phyloP scores from a whole-genome alignment of 148 eudicot genomes.

The Vaccinium darrowii region DNA sequence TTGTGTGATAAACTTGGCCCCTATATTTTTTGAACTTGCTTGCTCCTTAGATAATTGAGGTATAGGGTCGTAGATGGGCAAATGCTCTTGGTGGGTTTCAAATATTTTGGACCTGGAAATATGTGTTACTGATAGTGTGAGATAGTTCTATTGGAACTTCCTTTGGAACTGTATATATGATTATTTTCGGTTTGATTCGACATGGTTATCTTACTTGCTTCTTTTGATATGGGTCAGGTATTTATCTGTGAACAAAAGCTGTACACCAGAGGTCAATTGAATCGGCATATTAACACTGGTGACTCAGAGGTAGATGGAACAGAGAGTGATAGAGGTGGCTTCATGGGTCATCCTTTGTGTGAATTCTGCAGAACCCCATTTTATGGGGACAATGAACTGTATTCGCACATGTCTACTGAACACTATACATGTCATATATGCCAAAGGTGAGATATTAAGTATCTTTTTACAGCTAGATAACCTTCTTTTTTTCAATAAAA shows the following conservation, averaged over 20 bases:
- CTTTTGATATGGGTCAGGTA: constrained; percentile 48
- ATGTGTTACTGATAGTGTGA: background rate
- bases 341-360: constrained; percentile 88
- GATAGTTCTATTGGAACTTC: background rate
- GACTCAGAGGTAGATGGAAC: constrained; percentile 95
- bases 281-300: constrained; percentile 79
- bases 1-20: background rate
- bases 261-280: constrained; percentile 76
- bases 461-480: background rate
- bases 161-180: background rate
- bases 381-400: constrained; percentile 94
- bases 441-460: constrained; percentile 57
- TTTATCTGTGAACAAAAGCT: constrained; percentile 97
- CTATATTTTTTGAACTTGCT: background rate
- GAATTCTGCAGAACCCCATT: constrained; percentile 83
- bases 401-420: constrained; percentile 77
- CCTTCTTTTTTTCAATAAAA: background rate
- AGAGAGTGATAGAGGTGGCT: constrained; percentile 97
- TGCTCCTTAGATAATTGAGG: background rate
- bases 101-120: background rate
- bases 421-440: constrained; percentile 92
- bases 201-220: background rate
- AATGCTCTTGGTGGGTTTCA: background rate
- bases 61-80: background rate
- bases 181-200: background rate